Percentiles rank a stretch among this genome's conserved stretches.
Conservation (phyloP, 768 basidiomycete genomes). For the Tylopilus rubrobrunneus region DNA sequence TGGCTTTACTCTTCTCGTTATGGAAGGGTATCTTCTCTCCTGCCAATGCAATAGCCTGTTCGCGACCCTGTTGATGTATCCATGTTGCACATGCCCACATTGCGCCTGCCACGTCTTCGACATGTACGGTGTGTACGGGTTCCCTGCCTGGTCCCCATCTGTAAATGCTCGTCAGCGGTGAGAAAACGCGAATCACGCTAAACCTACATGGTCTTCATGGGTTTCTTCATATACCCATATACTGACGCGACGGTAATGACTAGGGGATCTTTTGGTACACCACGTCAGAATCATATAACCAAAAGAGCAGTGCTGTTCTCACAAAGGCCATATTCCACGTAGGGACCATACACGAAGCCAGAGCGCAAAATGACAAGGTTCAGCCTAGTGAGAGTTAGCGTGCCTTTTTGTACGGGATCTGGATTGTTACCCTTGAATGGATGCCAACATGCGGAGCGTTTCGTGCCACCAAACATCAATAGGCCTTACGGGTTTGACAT, state of each 20-base stretch:
- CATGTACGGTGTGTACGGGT: slow-evolving; percentile 70
- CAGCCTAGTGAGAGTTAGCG: slow-evolving; percentile 43
- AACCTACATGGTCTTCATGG: slow-evolving; percentile 79
- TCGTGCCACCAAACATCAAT: slow-evolving; percentile 90
- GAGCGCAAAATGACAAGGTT: slow-evolving; percentile 77
- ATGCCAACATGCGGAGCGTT: slow-evolving; percentile 67
- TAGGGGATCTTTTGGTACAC: slow-evolving; percentile 49
- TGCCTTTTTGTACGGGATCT: background rate
- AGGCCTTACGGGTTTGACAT: slow-evolving; percentile 64
- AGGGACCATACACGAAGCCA: slow-evolving; percentile 79
- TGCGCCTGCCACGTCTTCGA: slow-evolving; percentile 75
- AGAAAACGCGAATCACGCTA: background rate
- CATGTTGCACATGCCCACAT: slow-evolving; percentile 75
- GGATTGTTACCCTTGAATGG: slow-evolving; percentile 60
- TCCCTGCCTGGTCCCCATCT: slow-evolving; percentile 83
- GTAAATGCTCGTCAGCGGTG: slow-evolving; percentile 9
- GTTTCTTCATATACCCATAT: slow-evolving; percentile 78
- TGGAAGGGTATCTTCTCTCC: slow-evolving; percentile 32
- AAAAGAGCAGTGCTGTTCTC: slow-evolving; percentile 25
- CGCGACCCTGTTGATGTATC: slow-evolving; percentile 63
- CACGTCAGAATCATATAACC: slow-evolving; percentile 12
- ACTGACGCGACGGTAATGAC: slow-evolving; percentile 74
- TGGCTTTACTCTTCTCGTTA: slow-evolving; percentile 67
- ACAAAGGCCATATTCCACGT: slow-evolving; percentile 69
- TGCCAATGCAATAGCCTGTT: slow-evolving; percentile 58